Conservation (phyloP, 306 rosid genomes). For the Malus fusca region DNA sequence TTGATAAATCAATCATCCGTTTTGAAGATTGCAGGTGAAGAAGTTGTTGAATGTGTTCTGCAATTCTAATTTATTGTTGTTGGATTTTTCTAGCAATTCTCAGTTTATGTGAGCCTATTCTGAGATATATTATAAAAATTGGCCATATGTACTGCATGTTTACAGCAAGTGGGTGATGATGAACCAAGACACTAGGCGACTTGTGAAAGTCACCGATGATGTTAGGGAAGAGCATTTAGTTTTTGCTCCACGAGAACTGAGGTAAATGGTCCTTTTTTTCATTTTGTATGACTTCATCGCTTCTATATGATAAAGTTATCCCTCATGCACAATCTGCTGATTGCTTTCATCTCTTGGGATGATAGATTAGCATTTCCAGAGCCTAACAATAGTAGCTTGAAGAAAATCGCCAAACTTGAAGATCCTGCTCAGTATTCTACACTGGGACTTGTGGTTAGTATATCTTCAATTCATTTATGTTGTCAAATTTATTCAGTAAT, state of each 20-base stretch:
- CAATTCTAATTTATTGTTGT: neutral
- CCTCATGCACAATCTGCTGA: neutral
- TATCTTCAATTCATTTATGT: slow-evolving; percentile 4
- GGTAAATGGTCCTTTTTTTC: slow-evolving; percentile 28
- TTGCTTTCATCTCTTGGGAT: slow-evolving; percentile 16
- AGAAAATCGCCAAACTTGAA: slow-evolving; percentile 71
- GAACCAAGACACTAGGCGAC: slow-evolving; percentile 84
- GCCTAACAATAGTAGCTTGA: slow-evolving; percentile 54
- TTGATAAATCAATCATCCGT: neutral
- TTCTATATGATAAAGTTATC: neutral
- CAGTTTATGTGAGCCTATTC: neutral
- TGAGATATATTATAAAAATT: slow-evolving; percentile 16
- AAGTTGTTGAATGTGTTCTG: neutral
- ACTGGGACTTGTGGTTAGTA: slow-evolving; percentile 68
- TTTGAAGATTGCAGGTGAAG: neutral
- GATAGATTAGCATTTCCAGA: slow-evolving; percentile 77
- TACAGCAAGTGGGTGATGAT: slow-evolving; percentile 97
- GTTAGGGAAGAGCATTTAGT: slow-evolving; percentile 68
- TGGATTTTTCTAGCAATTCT: neutral
- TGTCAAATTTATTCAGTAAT: slow-evolving; percentile 17
- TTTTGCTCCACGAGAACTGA: slow-evolving; percentile 65
- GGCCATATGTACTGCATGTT: slow-evolving; percentile 21
- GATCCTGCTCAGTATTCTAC: slow-evolving; percentile 64
- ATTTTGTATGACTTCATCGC: neutral
- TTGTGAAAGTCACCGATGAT: slow-evolving; percentile 77